These are phyloP conservation scores for Aureobasidium sp. DNA, from an alignment of 2,329 filamentous ascomycete genomes.

Conservation along the genomic window DNA sequence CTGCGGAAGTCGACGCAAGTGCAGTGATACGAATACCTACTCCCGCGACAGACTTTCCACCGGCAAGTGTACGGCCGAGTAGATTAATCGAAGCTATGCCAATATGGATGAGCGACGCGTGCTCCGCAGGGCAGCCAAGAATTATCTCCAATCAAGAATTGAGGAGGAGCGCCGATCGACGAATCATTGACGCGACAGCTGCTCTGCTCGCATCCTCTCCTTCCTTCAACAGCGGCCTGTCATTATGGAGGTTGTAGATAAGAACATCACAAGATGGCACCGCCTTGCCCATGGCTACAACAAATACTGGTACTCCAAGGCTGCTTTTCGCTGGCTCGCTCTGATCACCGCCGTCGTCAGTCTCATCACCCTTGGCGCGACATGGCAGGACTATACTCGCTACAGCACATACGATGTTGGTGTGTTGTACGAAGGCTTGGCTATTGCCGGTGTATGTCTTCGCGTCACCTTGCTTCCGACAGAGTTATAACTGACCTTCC, in stretches of 20 bases:
- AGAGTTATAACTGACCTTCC: background rate
- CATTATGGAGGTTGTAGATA: background rate
- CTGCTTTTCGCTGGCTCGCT: background rate
- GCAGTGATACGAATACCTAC: too few species aligned
- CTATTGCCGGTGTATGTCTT: background rate
- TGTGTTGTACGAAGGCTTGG: background rate
- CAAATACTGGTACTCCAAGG: background rate
- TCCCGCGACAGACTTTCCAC: background rate
- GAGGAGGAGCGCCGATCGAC: background rate
- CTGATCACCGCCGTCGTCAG: background rate
- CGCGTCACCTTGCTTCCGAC: too few species aligned
- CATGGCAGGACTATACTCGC: background rate
- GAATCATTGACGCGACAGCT: background rate
- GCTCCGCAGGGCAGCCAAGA: background rate
- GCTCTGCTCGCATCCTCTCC: background rate
- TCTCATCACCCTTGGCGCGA: background rate
- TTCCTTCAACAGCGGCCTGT: background rate
- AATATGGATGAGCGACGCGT: background rate
- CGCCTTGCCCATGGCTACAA: background rate
- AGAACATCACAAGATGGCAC: background rate
- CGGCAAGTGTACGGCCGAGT: background rate
- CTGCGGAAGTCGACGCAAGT: too few species aligned
- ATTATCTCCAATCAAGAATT: background rate
- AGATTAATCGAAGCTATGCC: background rate
- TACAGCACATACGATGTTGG: background rate